phyloP scores from a whole-genome alignment of 768 basidiomycete species.

The Ramaria sp. region DNA sequence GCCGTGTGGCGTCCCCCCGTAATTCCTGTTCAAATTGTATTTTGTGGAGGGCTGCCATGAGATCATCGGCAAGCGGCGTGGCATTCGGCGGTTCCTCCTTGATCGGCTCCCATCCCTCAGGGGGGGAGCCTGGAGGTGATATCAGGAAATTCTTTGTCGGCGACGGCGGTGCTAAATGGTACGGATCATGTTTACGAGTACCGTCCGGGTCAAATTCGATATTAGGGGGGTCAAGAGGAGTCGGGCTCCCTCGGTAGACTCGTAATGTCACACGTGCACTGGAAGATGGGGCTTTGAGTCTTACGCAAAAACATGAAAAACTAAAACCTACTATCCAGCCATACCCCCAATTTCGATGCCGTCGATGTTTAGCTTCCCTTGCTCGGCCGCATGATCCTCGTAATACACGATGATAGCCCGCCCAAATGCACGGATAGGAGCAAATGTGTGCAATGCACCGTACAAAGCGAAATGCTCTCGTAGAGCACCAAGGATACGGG shows the following conservation, averaged over 20 bases:
- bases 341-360: conserved; percentile 48
- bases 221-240: conserved; percentile 37
- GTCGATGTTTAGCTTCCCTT: conserved; percentile 57
- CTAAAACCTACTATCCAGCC: conserved; percentile 34
- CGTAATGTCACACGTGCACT: conserved; percentile 46
- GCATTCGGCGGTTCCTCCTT: conserved; percentile 84
- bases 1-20: conserved; percentile 21
- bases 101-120: conserved; percentile 92
- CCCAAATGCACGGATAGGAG: conserved; percentile 70
- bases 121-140: conserved; percentile 95
- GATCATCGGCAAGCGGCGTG: conserved; percentile 75
- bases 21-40: conserved; percentile 38
- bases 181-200: conserved; percentile 12
- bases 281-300: background rate
- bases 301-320: background rate
- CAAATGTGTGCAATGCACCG: conserved; percentile 86
- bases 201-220: conserved; percentile 6
- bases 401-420: conserved; percentile 78
- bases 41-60: conserved; percentile 66
- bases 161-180: conserved; percentile 66
- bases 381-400: conserved; percentile 49
- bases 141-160: conserved; percentile 93
- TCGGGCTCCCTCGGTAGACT: conserved; percentile 66
- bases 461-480: conserved; percentile 62
- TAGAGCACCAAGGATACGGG: conserved; percentile 53